Evolutionary conservation across 164 flowering plant species (phyloP), one percentile per base, ranked within the genome.

Genomic region (Vitis labrusca): DNA sequence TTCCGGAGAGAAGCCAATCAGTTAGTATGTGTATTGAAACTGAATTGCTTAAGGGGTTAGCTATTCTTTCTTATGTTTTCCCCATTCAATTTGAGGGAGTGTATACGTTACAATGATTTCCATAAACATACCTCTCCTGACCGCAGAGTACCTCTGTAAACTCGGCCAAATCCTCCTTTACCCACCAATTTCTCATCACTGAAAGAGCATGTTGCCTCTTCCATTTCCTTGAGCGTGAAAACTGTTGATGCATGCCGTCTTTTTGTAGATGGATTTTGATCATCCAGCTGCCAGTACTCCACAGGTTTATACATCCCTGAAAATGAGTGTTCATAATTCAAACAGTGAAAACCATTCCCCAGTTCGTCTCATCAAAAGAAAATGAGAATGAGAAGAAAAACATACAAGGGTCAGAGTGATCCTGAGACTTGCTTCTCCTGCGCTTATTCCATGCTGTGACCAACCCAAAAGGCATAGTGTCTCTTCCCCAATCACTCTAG

Each of bases 381-480:
- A 66, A 67, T 10, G 19, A 12, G 53, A 51, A 59, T 66, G 11
- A 72, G 60, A 16, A 47, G 60, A 54, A 63, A 48, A 66, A 74
- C 85, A 30, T 92, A 95, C 98, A 93, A 17, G 97, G 94, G 75
- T 90, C 95, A 53, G 69, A 54, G 19, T 85, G 91, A 76, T 93
- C 97, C 11, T 85, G 83, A 44, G 94, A 89, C 74, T 84, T 90
- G 90, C 89, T 89, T 78, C 98, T 79, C 64, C 94, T 65, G 57
- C 98, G 88, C 82, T 91, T 94, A 86, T 89, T 95, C 99, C 99
- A 95, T 1, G 97, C 96, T 0, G 96, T 86, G 47, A 94, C 93
- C 67, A 94, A 77, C 15, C 93, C 87, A 32, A 94, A 89, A 19
- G 95, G 95, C 99, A 94, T 92, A 54, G 60, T 79, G 65, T 54